These are phyloP conservation scores for Vaccinium macrocarpon DNA, from an alignment of 148 eudicot species.

Conservation along the genomic window DNA sequence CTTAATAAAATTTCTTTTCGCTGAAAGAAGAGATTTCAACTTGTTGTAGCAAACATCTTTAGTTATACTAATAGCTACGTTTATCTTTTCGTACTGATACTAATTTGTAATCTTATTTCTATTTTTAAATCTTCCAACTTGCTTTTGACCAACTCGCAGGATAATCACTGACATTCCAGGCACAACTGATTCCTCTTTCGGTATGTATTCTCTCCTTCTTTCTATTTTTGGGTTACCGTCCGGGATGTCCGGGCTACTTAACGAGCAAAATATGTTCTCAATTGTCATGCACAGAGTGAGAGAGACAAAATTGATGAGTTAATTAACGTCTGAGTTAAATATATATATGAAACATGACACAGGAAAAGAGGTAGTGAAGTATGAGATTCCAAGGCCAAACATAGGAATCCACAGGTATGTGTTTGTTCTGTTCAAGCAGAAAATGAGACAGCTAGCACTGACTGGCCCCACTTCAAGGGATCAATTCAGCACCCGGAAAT, in stretches of 20 bases:
- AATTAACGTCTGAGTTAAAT: background rate
- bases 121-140: background rate
- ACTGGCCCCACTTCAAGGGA: slow-evolving; percentile 46
- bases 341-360: background rate
- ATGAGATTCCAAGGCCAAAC: slow-evolving; percentile 78
- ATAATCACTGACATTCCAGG: slow-evolving; percentile 87
- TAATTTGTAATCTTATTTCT: too few relatives aligned
- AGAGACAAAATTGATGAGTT: background rate
- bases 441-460: slow-evolving; percentile 35
- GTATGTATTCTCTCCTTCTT: slow-evolving; percentile 29
- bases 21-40: too few relatives aligned
- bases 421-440: slow-evolving; percentile 75
- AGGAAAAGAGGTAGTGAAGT: slow-evolving; percentile 55
- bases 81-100: too few relatives aligned
- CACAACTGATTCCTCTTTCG: slow-evolving; percentile 80
- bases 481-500: slow-evolving; percentile 55
- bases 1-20: too few relatives aligned
- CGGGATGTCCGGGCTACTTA: too few relatives aligned
- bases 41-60: too few relatives aligned
- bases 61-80: too few relatives aligned
- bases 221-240: background rate
- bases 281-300: background rate
- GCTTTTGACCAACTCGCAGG: slow-evolving; percentile 41
- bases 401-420: slow-evolving; percentile 95
- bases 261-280: too few relatives aligned